Evolutionary conservation across 108 stramenopile species (phyloP), one percentile per base, ranked within the genome.

Genomic region (Chaetoceros tenuissimus): DNA sequence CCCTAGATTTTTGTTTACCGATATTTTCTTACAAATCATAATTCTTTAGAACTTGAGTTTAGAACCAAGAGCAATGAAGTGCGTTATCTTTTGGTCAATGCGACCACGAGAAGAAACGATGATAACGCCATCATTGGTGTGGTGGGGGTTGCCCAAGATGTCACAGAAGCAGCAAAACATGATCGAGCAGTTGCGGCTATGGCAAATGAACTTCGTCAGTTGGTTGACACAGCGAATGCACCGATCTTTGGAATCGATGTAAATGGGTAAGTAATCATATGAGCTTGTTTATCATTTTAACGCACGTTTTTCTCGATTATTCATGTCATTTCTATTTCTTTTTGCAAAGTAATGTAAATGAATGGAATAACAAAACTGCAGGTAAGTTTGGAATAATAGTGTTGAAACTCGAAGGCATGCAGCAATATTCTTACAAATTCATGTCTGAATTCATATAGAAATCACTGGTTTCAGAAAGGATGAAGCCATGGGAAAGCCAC

Each of bases 241-340:
- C 88, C 88, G 2, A 84, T 90, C 24, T 90, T 90, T 59, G 88
- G 88, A 8, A 74, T 90, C 48, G 84, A 84, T 57, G 62, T 50
- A 10, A 65, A 84, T 48, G 84, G 84, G 21, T 77, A 71, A 24
- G 81, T 90, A 1, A 84, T 84, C 47, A 82, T 85, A 49, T 89
- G 87, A 34, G 52, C 44, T 55, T n/a, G n/a, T n/a, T n/a, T n/a
- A n/a, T n/a, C 62, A 68, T 46, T 67, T 69, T 48, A 66, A 69
- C 10, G 66, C n/a, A n/a, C n/a, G n/a, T n/a, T n/a, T n/a, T n/a
- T n/a, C n/a, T n/a, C n/a, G n/a, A n/a, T n/a, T n/a, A n/a, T n/a
- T n/a, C n/a, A n/a, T 3, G 31, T 25, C 17, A 25, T n/a, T 31
- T 43, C 21, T 24, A 28, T 34, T 25, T 16, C 53, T 16, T 57